Evolutionary conservation across 2,329 filamentous ascomycete genomes (phyloP).

Genomic region (Cadophora sp.): DNA sequence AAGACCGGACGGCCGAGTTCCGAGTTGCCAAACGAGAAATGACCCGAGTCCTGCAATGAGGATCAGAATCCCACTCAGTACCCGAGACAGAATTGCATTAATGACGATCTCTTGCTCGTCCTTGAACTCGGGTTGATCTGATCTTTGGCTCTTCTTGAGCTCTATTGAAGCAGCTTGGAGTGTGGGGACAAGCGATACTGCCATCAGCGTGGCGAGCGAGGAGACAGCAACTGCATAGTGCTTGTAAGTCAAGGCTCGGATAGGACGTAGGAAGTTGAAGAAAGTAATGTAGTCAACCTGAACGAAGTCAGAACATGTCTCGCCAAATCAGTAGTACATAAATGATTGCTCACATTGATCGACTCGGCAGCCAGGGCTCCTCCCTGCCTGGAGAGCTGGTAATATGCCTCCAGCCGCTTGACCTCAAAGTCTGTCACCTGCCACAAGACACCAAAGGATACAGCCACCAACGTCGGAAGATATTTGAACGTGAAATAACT

Average conservation of each 20-base stretch:
- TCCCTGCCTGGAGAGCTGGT: conserved; percentile 65
- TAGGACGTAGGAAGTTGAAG: conserved; percentile 68
- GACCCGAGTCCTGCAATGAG: conserved; percentile 64
- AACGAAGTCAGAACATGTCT: conserved; percentile 12
- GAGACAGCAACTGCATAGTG: conserved; percentile 75
- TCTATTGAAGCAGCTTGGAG: conserved; percentile 68
- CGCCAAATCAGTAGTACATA: not conserved
- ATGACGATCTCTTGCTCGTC: conserved; percentile 61
- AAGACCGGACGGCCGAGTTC: conserved; percentile 68
- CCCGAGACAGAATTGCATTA: conserved; percentile 64
- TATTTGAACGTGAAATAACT: conserved; percentile 70
- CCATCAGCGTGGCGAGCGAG: conserved; percentile 68
- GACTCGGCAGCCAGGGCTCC: conserved; percentile 69
- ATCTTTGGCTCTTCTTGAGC: conserved; percentile 58
- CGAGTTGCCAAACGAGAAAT: conserved; percentile 65
- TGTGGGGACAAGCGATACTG: conserved; percentile 72
- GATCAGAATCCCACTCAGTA: conserved; percentile 62
- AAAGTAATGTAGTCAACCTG: conserved; percentile 64
- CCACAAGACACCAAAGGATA: conserved; percentile 69
- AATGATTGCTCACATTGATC: conserved; percentile 62
- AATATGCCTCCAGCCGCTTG: conserved; percentile 70
- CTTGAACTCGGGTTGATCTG: conserved; percentile 51
- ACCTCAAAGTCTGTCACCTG: conserved; percentile 71
- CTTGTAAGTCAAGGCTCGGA: conserved; percentile 64
- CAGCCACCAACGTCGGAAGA: conserved; percentile 64